Percentiles rank a stretch among this genome's conserved stretches.
Conservation (phyloP, 768 basidiomycete species). For the Lentinula sp. region DNA sequence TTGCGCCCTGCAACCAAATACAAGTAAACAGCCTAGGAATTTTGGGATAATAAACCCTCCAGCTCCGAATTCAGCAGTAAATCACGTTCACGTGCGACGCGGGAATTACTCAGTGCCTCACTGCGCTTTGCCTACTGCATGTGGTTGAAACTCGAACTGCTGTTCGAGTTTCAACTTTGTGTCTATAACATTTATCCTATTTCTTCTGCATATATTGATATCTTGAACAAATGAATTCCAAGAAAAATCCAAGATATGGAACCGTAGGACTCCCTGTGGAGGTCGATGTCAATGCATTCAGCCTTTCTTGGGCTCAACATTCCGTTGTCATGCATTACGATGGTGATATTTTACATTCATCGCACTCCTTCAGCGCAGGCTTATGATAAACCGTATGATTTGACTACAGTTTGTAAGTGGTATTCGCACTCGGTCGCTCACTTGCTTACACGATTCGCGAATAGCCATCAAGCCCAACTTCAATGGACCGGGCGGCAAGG, state of each 20-base stretch:
- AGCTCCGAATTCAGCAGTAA: too few species aligned
- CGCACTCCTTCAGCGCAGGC: not conserved
- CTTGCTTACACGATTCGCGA: not conserved
- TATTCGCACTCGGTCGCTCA: not conserved
- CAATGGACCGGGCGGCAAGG: conserved; percentile 12
- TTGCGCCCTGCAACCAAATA: too few species aligned
- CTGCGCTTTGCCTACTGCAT: not conserved
- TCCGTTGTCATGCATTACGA: conserved; percentile 19
- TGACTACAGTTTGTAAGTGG: not conserved
- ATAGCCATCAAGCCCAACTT: conserved; percentile 13
- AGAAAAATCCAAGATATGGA: not conserved
- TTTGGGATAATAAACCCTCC: too few species aligned
- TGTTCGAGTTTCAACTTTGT: not conserved
- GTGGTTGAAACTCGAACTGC: not conserved
- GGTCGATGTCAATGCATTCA: conserved; percentile 17
- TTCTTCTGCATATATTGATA: not conserved
- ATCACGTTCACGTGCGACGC: not conserved
- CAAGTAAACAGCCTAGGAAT: too few species aligned
- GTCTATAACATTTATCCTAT: not conserved
- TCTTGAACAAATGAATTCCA: not conserved
- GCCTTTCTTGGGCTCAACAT: conserved; percentile 12
- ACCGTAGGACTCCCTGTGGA: not conserved
- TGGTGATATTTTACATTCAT: conserved; percentile 9
- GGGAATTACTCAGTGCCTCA: not conserved
- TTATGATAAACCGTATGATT: not conserved